Base-by-base conservation (phyloP, 768 basidiomycete genomes). In the Wakefieldia striispora region DNA sequence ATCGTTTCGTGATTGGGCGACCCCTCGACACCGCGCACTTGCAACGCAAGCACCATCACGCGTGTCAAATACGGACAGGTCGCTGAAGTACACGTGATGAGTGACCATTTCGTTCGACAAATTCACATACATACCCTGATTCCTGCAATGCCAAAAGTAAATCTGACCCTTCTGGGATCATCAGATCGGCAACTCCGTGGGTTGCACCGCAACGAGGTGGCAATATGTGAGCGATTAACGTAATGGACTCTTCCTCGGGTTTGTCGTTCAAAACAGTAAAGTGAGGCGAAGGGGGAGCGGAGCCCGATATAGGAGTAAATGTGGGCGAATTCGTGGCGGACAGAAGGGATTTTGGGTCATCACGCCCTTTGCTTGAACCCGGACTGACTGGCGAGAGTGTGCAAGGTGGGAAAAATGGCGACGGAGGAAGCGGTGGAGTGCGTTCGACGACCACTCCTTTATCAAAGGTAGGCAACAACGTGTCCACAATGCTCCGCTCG, bases 141-240 rank as follows among this genome's bases (percentile, higher is more conserved):
- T 80, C 75, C 43, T 84, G 84, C 35, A 91, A 65, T 20, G 78
- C 78, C 1, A 78, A 69, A 23, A 88, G 49, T 40, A 78, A 63
- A 10, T 67, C 52, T 12, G 70, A 67, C 21, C 70, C 66, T n/a
- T 75, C 68, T 12, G 83, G 64, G 10, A 76, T 44, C 9, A 74
- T 61, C 27, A 88, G 61, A n/a, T 74, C 72, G 17, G 74, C 68
- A 2, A 84, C 72, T 12, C 72, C 63, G 40, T 73, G 60, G 4
- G 70, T 66, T 12, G 49, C 43, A 14, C 76, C 77, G 24, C 69
- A 62, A 4, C 60, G 66, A 6, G 77, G 69, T 0, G 85, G 81
- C 27, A 86, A 64, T 33, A 82, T 68, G 53, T 68, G 72, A 49
- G 45, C 68, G 8, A 53, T 63, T 24, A 66, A 53, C 34, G 45